These are phyloP conservation scores for Aspergillus kassunensis DNA, from an alignment of 495 filamentous ascomycete genomes.

Conservation along the genomic window DNA sequence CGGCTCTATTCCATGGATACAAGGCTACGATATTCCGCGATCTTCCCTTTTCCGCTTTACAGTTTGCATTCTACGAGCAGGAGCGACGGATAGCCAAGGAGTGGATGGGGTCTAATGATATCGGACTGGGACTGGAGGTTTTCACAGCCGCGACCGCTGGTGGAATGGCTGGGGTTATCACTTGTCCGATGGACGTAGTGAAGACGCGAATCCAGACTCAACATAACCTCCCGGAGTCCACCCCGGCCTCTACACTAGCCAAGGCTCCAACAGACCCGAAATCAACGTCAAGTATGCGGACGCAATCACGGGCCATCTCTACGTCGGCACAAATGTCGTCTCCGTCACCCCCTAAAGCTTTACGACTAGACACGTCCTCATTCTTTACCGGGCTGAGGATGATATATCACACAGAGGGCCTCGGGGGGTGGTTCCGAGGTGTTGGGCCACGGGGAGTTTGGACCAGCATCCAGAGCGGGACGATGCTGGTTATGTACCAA, in stretches of 20 bases:
- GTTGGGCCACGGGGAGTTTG: conserved; percentile 93
- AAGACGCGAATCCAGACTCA: conserved; percentile 98
- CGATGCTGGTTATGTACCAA: conserved; percentile 96
- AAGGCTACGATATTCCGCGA: conserved; percentile 91
- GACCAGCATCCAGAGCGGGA: conserved; percentile 95
- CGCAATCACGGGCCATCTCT: conserved; percentile 64
- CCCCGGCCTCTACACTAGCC: conserved; percentile 15
- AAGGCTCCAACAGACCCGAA: conserved; percentile 27
- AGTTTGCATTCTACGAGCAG: conserved; percentile 98
- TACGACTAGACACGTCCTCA: conserved; percentile 80
- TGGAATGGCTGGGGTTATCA: conserved; percentile 89
- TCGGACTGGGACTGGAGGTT: conserved; percentile 81
- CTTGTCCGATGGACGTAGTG: conserved; percentile 93
- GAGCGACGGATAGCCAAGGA: conserved; percentile 74
- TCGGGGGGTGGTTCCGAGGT: conserved; percentile 89
- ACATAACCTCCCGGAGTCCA: conserved; percentile 53
- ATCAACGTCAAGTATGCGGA: conserved; percentile 26
- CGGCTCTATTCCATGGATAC: conserved; percentile 89
- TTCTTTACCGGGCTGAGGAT: conserved; percentile 78
- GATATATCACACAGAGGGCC: conserved; percentile 83
- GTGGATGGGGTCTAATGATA: conserved; percentile 68
- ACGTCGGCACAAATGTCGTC: conserved; percentile 81
- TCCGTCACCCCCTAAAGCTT: conserved; percentile 65
- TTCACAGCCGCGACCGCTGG: conserved; percentile 88
- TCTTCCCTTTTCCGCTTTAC: conserved; percentile 89